Evolutionary conservation across 768 basidiomycete species (phyloP), one percentile per base, ranked within the genome.

Genomic region (Crassisporium funariophilum): DNA sequence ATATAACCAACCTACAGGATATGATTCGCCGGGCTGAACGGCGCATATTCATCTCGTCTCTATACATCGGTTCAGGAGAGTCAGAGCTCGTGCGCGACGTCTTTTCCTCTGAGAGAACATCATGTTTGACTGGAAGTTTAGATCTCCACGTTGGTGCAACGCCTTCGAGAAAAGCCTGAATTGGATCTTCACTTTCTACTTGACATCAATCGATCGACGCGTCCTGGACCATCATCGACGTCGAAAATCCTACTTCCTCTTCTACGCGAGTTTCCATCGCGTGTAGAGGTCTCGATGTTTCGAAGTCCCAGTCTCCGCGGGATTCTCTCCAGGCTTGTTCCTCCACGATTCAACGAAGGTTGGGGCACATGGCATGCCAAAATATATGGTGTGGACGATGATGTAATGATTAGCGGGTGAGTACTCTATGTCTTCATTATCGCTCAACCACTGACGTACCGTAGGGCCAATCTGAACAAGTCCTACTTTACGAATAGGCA

Each of bases 351-450:
- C 68, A 95, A 99, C 57, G 97, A 99, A 69, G 97, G 95, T 1
- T 98, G 94, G 90, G 95, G 95, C 0, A 92, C 95, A 2, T 98
- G 95, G 95, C 97, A 98, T 63, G 87, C 91, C 3, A 99, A 99
- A 67, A 79, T 94, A 46, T 99, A 99, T 60, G 93, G 92, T 15
- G 86, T 80, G 0, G 97, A 99, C 62, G 86, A 98, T 60, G 84
- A 95, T 43, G 78, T 99, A 34, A 83, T 99, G 64, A 83, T 99
- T 50, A 91, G 84, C 57, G 97, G 97, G 95, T 95, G 47, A 40
- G 75, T 71, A 2, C n/a, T n/a, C 29, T 23, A 4, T 35, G 23
- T 22, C 9, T 17, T 36, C 15, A 9, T 41, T 22, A 35, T 44
- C 29, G 12, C 29, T n/a, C 15, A 34, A 44, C 24, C 21, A 44